phyloP scores from a whole-genome alignment of 352 stramenopile species.

The Pythium graminicola region DNA sequence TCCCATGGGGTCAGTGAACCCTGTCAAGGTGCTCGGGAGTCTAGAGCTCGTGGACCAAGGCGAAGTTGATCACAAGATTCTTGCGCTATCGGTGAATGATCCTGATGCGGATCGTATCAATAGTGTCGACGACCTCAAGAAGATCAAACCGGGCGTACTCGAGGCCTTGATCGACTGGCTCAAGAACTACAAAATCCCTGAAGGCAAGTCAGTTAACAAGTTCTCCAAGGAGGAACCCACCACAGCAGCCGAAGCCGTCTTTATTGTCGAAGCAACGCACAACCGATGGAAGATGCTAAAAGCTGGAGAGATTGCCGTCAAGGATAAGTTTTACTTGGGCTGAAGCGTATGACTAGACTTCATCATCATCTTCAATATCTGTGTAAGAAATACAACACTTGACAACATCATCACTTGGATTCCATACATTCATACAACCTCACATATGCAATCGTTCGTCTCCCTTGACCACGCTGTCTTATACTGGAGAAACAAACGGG shows the following conservation, averaged over 20 bases:
- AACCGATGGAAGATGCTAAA: slow-evolving; percentile 68
- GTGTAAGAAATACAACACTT: background rate
- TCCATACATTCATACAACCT: background rate
- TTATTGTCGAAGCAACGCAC: slow-evolving; percentile 64
- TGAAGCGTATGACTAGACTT: slow-evolving; percentile 12
- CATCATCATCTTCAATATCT: background rate
- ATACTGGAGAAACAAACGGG: too few species aligned
- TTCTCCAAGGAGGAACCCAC: slow-evolving; percentile 80
- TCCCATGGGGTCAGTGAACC: slow-evolving; percentile 92
- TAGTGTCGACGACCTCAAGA: slow-evolving; percentile 86
- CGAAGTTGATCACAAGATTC: slow-evolving; percentile 99
- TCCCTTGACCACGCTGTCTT: too few species aligned
- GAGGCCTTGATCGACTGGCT: slow-evolving; percentile 93
- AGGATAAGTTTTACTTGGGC: slow-evolving; percentile 62
- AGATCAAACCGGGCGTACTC: slow-evolving; percentile 87
- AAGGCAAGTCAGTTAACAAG: slow-evolving; percentile 94
- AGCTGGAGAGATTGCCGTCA: slow-evolving; percentile 44
- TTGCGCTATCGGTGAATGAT: slow-evolving; percentile 91
- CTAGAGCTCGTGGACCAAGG: slow-evolving; percentile 98
- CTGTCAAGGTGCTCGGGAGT: slow-evolving; percentile 96
- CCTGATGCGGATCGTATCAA: slow-evolving; percentile 81
- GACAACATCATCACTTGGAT: too few species aligned
- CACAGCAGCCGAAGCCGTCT: slow-evolving; percentile 41
- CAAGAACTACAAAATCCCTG: slow-evolving; percentile 98
- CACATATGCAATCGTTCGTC: too few species aligned